Evolutionary conservation across 495 filamentous ascomycete genomes (phyloP), one percentile per base, ranked within the genome.

Genomic region (Aspergillus nanangensis): DNA sequence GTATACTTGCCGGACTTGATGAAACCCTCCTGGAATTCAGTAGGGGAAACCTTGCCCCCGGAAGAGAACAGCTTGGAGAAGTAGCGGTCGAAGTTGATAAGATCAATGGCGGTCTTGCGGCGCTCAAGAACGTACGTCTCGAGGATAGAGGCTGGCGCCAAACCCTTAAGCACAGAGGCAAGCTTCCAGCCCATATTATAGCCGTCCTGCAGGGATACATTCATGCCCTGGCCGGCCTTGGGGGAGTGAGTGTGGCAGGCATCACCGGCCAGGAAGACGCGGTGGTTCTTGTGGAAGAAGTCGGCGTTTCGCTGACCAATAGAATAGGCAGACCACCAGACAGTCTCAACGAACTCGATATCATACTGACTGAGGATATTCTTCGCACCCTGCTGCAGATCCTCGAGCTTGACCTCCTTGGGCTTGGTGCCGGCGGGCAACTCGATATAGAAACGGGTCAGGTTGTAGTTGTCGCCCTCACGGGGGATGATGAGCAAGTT

Each of bases 141-240:
- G 1, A 90, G 67, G 3, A 90, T 51, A 2, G 69, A 70, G 2
- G 75, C 75, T 10, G 55, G 48, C 2, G 82, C 79, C 33, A 74
- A 65, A 10, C 81, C 81, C 24, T 66, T 75, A 10, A 89, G 59
- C 1, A 91, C 74, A 20, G 75, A 61, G 1, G 78, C 84, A 4
- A 93, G 68, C 62, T 93, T 91, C 87, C 87, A 91, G 15, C 86
- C 87, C 27, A 90, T 77, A 45, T 93, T 90, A 53, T 75, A 71
- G 10, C 70, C 65, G 46, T 81, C 74, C 49, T 76, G 73, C 48
- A 74, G 54, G 51, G 63, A 65, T 38, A 71, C 66, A 45, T 70
- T 70, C 75, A 79, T 69, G 8, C 66, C 71, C 50, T 83, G 80
- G 1, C 79, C 80, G 11, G 78, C 79, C 59, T 82, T 82, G 0